A percentile compares a stretch with the other conserved stretches of the same genome.
Evolutionary conservation across 2,329 filamentous ascomycete genomes (phyloP).

Genomic region (Fusarium euwallaceae): DNA sequence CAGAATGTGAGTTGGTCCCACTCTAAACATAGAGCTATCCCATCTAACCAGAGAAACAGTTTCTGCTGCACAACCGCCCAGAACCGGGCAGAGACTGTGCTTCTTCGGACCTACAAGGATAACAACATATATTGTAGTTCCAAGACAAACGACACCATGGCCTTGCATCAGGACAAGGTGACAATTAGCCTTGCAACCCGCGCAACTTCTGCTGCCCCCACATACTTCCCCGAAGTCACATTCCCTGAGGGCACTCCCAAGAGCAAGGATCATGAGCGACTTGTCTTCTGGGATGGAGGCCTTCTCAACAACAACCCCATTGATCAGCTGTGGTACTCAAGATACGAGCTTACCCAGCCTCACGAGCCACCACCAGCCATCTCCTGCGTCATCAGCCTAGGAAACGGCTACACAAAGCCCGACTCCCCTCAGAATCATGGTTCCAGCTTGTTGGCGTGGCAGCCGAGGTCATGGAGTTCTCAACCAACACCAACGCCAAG

Average conservation of each 20-base stretch:
- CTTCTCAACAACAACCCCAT: slow-evolving; percentile 40
- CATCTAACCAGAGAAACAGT: neutral
- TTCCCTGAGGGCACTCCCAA: slow-evolving; percentile 20
- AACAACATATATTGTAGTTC: slow-evolving; percentile 20
- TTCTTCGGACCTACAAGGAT: slow-evolving; percentile 30
- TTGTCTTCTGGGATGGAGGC: slow-evolving; percentile 35
- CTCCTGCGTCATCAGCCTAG: slow-evolving; percentile 32
- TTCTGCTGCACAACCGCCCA: slow-evolving; percentile 26
- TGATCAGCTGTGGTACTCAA: slow-evolving; percentile 37
- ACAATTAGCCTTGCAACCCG: slow-evolving; percentile 37
- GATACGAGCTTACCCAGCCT: slow-evolving; percentile 32
- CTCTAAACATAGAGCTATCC: too few species aligned
- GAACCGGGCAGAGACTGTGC: slow-evolving; percentile 33
- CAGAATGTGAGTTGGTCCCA: slow-evolving; percentile 28
- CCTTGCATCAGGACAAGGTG: slow-evolving; percentile 15
- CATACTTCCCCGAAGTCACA: slow-evolving; percentile 32
- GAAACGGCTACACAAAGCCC: slow-evolving; percentile 26
- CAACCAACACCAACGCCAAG: slow-evolving; percentile 39
- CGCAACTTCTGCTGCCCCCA: slow-evolving; percentile 35
- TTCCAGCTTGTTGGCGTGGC: slow-evolving; percentile 27
- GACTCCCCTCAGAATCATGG: slow-evolving; percentile 12
- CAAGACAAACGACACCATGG: slow-evolving; percentile 25
- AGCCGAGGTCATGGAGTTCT: slow-evolving; percentile 34
- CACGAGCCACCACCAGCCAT: neutral
- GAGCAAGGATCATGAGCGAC: neutral